Evolutionary conservation across 106 monocot species (phyloP), one percentile per base, ranked within the genome.

Genomic region (Xerophyta viscosa): DNA sequence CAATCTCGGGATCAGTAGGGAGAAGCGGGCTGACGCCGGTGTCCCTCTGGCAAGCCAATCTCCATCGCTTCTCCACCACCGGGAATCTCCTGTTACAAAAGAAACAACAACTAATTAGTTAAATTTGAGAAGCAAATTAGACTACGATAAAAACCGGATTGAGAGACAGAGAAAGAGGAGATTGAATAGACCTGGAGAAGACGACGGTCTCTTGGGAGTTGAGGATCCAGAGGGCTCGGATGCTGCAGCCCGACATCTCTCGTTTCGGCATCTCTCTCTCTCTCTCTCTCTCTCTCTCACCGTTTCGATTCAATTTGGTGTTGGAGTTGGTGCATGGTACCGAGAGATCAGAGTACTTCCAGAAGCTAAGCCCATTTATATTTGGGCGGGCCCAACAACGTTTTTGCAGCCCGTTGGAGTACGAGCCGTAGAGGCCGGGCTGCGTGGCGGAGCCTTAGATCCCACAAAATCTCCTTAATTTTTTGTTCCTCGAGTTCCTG

Each of bases 21-120:
- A 94, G 71, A 11, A 33, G 33, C 33, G 33, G 33, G 7, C 33
- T 33, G 20, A 77, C 29, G 33, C 60, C 20, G 4, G 50, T 68
- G 48, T 77, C 77, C 26, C 43, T 66, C 74, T 72, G 61, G 29
- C 88, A 84, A 27, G 88, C 83, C 27, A 50, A 3, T 9, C 78
- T 74, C 94, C 94, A 94, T 52, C 77, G 73, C 67, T 71, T 94
- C 84, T 94, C 94, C 54, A 94, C 88, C 19, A 79, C 78, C 2
- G 94, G 81, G 48, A 94, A 94, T 44, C 77, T 75, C 88, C 94
- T 87, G 63, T 8, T 49, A n/a, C 18, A 20, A 13, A 28, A 28
- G 46, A 46, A 18, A 20, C 8, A 33, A 11, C 7, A 5, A 33
- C 33, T 6, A 33, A 11, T 11, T 33, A 6, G 5, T 11, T 6